Base-by-base conservation (phyloP, 1,284 basidiomycete genomes). In the Trichosporon sp. region DNA sequence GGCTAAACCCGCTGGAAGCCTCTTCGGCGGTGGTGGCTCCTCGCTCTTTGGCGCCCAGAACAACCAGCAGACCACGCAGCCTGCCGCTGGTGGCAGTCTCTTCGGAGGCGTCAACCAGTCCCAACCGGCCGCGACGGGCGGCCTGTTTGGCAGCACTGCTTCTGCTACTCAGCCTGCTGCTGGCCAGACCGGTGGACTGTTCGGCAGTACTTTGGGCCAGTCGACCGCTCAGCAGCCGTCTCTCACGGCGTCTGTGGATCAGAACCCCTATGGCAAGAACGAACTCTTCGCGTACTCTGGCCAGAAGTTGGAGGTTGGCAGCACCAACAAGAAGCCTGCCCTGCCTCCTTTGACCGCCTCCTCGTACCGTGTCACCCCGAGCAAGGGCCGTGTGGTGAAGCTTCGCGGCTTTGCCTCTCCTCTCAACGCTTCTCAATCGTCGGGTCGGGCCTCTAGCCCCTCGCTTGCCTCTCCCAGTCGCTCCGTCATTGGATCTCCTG, bases 251-350 rank as follows among this genome's bases (percentile, higher is more conserved):
- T 94, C 93, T 10, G 92, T 98, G 78, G 91, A 92, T 65, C 91
- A 94, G 80, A 87, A 88, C 77, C 95, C 96, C 0, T 95, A 98
- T 80, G 92, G 92, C 56, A 88, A 90, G 71, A 94, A 93, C 79
- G 85, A 85, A 16, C 81, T 89, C 54, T 88, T 89, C 75, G 73
- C 79, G n/a, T 81, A 81, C 74, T 77, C 76, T 12, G 80, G 79
- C 68, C 79, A 80, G 69, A 80, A 78, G 72, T 78, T 84, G 64
- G 82, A 85, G 67, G 73, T 79, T 70, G 71, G 80, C 68, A 74
- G 76, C 32, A 78, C 80, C 64, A 81, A 82, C 75, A 86, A 86
- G 78, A 85, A 85, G 75, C 82, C 85, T 4, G 82, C 85, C 11
- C 75, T 84, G 70, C 81, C 84, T 66, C 81, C 85, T 68, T 74